Evolutionary conservation across 2,329 filamentous ascomycete species (phyloP), one percentile per base, ranked within the genome.

Genomic region (Malbranchea zuffiana): DNA sequence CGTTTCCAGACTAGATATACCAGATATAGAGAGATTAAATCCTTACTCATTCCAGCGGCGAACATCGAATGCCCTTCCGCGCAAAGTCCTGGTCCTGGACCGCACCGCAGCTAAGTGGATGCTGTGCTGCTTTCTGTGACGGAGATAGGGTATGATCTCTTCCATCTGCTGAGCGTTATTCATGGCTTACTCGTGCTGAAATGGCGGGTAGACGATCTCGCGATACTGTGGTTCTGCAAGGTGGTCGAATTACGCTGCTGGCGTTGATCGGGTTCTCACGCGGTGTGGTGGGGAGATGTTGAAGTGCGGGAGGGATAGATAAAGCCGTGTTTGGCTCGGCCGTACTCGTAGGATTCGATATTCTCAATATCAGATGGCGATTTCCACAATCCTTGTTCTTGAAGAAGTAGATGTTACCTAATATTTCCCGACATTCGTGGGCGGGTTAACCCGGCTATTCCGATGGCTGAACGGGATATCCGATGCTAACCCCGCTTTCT

Each of bases 91-190:
- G 13, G 4, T 8, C 30, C 18, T 39, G 36, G 36, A 18, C 16
- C 3, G 30, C 29, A 6, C 10, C 6, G 3, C 12, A 7, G 3
- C 17, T 17, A 11, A 39, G 36, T 13, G 11, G 17, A 10, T 39
- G 36, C 36, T 39, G 36, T n/a, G 36, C 36, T 16, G 36, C 10
- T 5, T 39, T 39, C 19, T 39, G 36, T 27, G 29, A 29, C 11
- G 36, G 36, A 12, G 24, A 34, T 16, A 11, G 5, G n/a, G 36
- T 38, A n/a, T 17, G 36, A 33, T 23, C 6, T 17, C 12, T 34
- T 18, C 18, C 30, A 5, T 18, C n/a, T 11, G 3, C 3, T 23
- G 7, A 25, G 7, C n/a, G 23, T 7, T n/a, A 25, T n/a, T 35
- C n/a, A n/a, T 16, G 26, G 25, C 34, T 36, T 28, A 36, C 16